Conservation (phyloP, 2,329 filamentous ascomycete genomes). For the Aspergillus caelatus region DNA sequence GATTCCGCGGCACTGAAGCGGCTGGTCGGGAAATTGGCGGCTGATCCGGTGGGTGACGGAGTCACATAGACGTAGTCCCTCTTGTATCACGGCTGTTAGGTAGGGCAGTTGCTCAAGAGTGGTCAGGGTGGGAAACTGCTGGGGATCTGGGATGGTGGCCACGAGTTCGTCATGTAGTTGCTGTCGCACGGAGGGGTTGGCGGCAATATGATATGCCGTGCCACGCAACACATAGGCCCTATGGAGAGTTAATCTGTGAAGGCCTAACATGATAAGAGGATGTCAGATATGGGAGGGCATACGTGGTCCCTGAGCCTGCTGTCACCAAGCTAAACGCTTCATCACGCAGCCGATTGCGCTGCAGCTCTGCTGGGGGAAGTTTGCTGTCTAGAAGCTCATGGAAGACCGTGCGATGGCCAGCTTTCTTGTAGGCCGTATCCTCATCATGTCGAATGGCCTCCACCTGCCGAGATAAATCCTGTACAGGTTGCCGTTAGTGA, state of each 20-base stretch:
- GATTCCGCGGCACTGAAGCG: neutral
- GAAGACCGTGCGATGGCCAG: conserved; percentile 8
- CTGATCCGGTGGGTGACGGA: conserved; percentile 1
- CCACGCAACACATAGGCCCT: conserved; percentile 7
- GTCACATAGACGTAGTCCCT: conserved; percentile 10
- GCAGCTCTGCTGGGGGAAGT: conserved; percentile 6
- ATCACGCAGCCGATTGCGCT: conserved; percentile 8
- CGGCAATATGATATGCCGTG: conserved; percentile 11
- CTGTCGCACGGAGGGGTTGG: neutral
- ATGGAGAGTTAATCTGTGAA: too few species aligned
- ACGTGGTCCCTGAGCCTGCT: conserved; percentile 13
- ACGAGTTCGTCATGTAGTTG: conserved; percentile 5
- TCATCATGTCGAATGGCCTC: conserved; percentile 7
- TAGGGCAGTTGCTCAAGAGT: conserved; percentile 11
- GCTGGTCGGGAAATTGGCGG: conserved; percentile 4
- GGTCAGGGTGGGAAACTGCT: neutral
- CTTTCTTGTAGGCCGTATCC: conserved; percentile 5
- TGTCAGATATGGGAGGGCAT: neutral
- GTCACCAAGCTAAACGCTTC: conserved; percentile 13
- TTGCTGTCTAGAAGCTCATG: conserved; percentile 10
- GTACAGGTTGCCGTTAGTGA: neutral
- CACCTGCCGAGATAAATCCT: conserved; percentile 9
- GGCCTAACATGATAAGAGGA: too few species aligned
- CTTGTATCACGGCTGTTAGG: conserved; percentile 7
- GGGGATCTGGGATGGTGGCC: conserved; percentile 5